Evolutionary conservation across 352 stramenopile species (phyloP).

Genomic region (Pythium utonaiense): DNA sequence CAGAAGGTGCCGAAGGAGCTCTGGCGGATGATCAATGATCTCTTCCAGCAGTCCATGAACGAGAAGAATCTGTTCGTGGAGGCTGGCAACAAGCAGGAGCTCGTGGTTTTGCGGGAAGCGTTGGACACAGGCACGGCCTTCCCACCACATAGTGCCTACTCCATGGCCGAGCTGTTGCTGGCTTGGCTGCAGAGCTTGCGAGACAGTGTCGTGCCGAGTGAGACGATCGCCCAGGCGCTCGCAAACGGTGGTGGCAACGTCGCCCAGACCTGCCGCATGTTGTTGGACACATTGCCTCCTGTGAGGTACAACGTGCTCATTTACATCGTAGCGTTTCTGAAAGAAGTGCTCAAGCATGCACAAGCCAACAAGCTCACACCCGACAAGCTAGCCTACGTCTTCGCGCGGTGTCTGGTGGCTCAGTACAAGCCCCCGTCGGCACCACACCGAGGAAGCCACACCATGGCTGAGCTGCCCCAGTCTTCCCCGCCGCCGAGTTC

Average conservation of each 20-base stretch:
- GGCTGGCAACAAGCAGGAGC: conserved; percentile 57
- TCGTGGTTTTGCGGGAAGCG: conserved; percentile 80
- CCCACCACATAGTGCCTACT: conserved; percentile 77
- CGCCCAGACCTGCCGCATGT: conserved; percentile 63
- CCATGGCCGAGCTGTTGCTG: conserved; percentile 89
- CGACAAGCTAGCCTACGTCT: conserved; percentile 74
- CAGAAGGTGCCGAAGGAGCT: conserved; percentile 96
- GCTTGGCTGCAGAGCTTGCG: conserved; percentile 90
- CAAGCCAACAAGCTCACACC: conserved; percentile 61
- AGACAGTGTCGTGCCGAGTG: conserved; percentile 85
- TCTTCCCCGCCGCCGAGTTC: conserved; percentile 11
- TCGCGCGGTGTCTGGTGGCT: conserved; percentile 64
- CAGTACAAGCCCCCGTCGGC: conserved; percentile 29
- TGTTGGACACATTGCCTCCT: conserved; percentile 85
- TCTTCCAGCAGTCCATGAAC: conserved; percentile 81
- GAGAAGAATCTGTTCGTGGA: conserved; percentile 86
- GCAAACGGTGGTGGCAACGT: conserved; percentile 63
- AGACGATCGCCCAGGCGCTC: conserved; percentile 68
- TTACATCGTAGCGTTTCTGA: conserved; percentile 96
- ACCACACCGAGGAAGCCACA: conserved; percentile 7
- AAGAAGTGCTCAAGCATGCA: conserved; percentile 87
- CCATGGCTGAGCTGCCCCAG: conserved; percentile 7
- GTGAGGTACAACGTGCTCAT: conserved; percentile 97
- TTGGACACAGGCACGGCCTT: conserved; percentile 92
- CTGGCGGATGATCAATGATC: conserved; percentile 96